A percentile compares a stretch with the other conserved stretches of the same genome.
Evolutionary conservation across 2,329 filamentous ascomycete genomes (phyloP).

Genomic region (Zasmidium cellare): DNA sequence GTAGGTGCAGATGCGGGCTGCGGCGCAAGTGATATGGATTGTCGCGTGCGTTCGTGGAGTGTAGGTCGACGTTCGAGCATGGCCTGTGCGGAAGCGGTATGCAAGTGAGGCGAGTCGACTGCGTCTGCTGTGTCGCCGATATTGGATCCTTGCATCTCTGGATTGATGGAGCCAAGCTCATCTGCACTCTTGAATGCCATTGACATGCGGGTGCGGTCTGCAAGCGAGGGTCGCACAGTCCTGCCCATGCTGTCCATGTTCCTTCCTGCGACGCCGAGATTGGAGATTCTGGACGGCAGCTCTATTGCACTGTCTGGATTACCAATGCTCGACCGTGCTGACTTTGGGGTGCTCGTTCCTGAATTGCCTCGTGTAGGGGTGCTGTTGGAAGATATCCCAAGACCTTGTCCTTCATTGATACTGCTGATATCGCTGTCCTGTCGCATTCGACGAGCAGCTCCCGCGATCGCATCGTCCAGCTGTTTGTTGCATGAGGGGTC

Average conservation of each 20-base stretch:
- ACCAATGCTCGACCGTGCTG: slow-evolving; percentile 14
- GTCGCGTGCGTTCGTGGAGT: slow-evolving; percentile 73
- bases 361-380: slow-evolving; percentile 12
- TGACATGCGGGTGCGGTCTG: slow-evolving; percentile 49
- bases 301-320: slow-evolving; percentile 21
- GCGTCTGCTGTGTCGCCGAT: not conserved
- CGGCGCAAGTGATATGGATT: slow-evolving; percentile 71
- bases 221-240: slow-evolving; percentile 40
- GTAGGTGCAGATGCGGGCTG: slow-evolving; percentile 21
- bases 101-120: not conserved
- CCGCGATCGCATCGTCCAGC: slow-evolving; percentile 10
- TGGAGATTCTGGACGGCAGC: slow-evolving; percentile 4
- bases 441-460: slow-evolving; percentile 12
- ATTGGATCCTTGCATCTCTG: not conserved
- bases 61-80: not conserved
- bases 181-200: slow-evolving; percentile 38
- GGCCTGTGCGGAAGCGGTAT: not conserved
- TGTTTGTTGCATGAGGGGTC: slow-evolving; percentile 11
- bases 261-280: slow-evolving; percentile 5
- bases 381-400: slow-evolving; percentile 4
- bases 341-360: slow-evolving; percentile 9
- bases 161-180: slow-evolving; percentile 20
- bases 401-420: slow-evolving; percentile 1
- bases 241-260: slow-evolving; percentile 10
- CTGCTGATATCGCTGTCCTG: slow-evolving; percentile 15